These are phyloP conservation scores for Silybum marianum DNA, from an alignment of 129 eudicot genomes.

Conservation along the genomic window DNA sequence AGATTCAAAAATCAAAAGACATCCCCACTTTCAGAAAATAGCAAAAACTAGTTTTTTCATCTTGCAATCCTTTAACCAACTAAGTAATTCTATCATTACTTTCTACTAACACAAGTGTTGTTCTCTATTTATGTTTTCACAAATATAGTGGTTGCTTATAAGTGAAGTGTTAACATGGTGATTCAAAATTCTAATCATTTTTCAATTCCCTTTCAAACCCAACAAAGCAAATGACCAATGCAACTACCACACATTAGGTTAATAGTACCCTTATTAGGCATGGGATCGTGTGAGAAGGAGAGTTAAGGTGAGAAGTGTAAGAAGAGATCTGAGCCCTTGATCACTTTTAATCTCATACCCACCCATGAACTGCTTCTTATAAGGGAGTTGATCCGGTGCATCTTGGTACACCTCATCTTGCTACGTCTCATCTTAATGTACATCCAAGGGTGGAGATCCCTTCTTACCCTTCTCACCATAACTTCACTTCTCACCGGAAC, in stretches of 20 bases:
- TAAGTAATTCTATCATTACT: neutral
- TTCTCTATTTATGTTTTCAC: neutral
- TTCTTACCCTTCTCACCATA: no score
- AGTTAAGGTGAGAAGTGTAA: no score
- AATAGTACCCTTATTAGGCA: neutral
- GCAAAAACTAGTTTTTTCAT: neutral
- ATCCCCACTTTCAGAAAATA: neutral
- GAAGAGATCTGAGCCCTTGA: no score
- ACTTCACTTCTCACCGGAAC: no score
- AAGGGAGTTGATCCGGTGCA: no score
- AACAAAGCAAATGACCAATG: neutral
- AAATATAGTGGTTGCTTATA: neutral
- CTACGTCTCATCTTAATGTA: no score
- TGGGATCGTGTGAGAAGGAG: no score
- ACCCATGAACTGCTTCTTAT: no score
- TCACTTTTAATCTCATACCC: no score
- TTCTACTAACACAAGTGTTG: neutral
- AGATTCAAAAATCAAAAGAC: neutral
- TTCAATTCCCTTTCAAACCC: neutral
- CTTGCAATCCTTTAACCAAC: neutral
- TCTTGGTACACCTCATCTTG: no score
- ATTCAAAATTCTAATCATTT: neutral
- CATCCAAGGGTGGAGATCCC: no score
- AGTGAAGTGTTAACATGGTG: neutral
- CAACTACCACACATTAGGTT: neutral